Evolutionary conservation across 768 basidiomycete species (phyloP).

Genomic region (Hortiboletus flavorubellus): DNA sequence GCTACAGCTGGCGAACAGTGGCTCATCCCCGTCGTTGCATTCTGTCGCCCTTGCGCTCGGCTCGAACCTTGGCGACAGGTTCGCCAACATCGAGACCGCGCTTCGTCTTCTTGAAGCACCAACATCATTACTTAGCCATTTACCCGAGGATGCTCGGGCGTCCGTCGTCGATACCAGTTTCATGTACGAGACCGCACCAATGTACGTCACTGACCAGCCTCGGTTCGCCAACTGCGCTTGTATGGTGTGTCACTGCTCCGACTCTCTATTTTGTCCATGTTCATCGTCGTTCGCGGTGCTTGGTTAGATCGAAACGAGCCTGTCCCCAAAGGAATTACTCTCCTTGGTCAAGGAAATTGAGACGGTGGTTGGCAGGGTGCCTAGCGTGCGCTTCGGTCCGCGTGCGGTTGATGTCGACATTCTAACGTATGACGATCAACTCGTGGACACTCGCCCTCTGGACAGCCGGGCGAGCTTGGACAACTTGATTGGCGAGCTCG

Average conservation of each 20-base stretch:
- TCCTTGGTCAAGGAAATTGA: slow-evolving; percentile 72
- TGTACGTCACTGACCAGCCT: slow-evolving; percentile 94
- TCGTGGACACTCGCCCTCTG: slow-evolving; percentile 55
- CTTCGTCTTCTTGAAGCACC: slow-evolving; percentile 66
- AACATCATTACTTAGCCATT: slow-evolving; percentile 22
- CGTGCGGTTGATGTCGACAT: slow-evolving; percentile 89
- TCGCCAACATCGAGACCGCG: slow-evolving; percentile 77
- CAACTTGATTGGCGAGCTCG: slow-evolving; percentile 62
- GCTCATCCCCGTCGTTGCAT: slow-evolving; percentile 13
- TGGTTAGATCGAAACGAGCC: slow-evolving; percentile 66
- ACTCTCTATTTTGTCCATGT: neutral
- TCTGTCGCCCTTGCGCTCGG: slow-evolving; percentile 76
- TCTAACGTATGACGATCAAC: slow-evolving; percentile 60
- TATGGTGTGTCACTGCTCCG: slow-evolving; percentile 51
- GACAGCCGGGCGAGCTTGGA: slow-evolving; percentile 49
- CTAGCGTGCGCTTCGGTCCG: slow-evolving; percentile 81
- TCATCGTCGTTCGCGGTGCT: neutral
- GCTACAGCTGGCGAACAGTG: no score
- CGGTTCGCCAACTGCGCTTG: slow-evolving; percentile 90
- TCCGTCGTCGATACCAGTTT: slow-evolving; percentile 76
- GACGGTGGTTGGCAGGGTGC: slow-evolving; percentile 67
- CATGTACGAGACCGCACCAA: slow-evolving; percentile 89
- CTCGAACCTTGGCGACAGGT: slow-evolving; percentile 86
- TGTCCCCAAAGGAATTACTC: slow-evolving; percentile 59
- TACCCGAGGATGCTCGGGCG: slow-evolving; percentile 27